Percentiles rank a stretch among this genome's conserved stretches.
These are phyloP conservation scores for Carnegiea gigantea DNA, from an alignment of 179 eudicot species.

Conservation along the genomic window DNA sequence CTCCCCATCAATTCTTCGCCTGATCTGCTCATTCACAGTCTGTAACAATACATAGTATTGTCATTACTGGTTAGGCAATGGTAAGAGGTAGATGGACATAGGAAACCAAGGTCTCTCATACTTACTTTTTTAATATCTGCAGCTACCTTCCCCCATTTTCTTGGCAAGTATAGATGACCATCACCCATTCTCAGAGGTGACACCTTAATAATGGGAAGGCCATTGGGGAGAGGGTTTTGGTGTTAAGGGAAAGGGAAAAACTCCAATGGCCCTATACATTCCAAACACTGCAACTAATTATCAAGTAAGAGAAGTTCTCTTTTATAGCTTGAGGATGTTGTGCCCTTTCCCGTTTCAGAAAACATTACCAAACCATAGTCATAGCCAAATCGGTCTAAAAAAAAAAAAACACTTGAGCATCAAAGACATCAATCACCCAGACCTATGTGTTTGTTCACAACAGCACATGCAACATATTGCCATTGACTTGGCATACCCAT, in stretches of 20 bases:
- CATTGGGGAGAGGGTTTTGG: not conserved
- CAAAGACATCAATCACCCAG: not conserved
- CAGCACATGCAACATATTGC: not conserved
- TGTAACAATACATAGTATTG: conserved; percentile 16
- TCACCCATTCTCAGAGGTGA: not conserved
- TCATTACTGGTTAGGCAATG: not conserved
- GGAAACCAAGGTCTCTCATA: not conserved
- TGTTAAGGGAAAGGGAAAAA: not conserved
- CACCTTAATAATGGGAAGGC: not conserved
- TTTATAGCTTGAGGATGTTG: not conserved
- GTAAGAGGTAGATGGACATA: not conserved
- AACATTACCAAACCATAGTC: no score
- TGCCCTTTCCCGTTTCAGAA: no score
- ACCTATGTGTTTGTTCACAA: not conserved
- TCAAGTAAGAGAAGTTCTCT: not conserved
- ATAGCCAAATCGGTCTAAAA: not conserved
- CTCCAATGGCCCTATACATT: not conserved
- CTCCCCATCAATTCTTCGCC: conserved; percentile 40
- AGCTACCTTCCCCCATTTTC: not conserved
- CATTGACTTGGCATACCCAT: not conserved
- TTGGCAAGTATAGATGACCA: not conserved
- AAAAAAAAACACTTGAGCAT: not conserved
- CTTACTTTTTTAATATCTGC: not conserved
- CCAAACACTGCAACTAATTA: conserved; percentile 1
- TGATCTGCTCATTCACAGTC: conserved; percentile 34